phyloP scores from a whole-genome alignment of 768 basidiomycete genomes.

The Collybiopsis luxurians region DNA sequence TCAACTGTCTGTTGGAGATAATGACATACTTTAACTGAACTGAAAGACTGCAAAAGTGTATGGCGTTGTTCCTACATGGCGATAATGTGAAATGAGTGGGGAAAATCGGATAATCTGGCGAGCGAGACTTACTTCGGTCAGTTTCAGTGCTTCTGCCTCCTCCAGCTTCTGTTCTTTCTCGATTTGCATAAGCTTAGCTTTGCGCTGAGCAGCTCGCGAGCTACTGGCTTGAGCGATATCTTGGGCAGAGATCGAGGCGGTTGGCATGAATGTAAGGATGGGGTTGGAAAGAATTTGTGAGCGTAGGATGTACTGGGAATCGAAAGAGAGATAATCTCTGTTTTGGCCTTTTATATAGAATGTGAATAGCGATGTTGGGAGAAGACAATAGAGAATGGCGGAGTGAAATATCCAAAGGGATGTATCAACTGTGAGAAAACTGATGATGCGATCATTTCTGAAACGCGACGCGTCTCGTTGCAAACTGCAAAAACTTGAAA shows the following conservation, averaged over 20 bases:
- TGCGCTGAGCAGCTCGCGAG: constrained; percentile 1
- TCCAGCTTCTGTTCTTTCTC: constrained; percentile 1
- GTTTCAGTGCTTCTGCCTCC: constrained; percentile 1
- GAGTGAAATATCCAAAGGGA: too few species aligned
- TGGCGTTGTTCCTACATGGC: constrained; percentile 1
- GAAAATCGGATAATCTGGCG: background rate
- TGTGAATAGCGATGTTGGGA: too few species aligned
- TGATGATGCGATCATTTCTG: too few species aligned
- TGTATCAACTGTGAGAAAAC: too few species aligned
- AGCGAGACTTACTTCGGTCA: constrained; percentile 4
- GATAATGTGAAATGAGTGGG: background rate
- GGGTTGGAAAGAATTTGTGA: background rate
- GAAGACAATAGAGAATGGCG: too few species aligned
- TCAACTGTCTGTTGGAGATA: too few species aligned
- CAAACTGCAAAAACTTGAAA: too few species aligned
- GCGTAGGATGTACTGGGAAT: too few species aligned
- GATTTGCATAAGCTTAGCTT: background rate
- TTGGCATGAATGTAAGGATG: background rate
- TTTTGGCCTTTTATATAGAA: too few species aligned
- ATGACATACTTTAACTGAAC: background rate
- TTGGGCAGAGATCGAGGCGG: background rate
- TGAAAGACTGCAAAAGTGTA: constrained; percentile 1
- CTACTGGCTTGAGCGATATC: background rate
- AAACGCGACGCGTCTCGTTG: too few species aligned
- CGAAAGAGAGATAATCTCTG: too few species aligned